A percentile compares a stretch with the other conserved stretches of the same genome.
phyloP scores from a whole-genome alignment of 1,284 basidiomycete genomes.

The Leccinum insolens region DNA sequence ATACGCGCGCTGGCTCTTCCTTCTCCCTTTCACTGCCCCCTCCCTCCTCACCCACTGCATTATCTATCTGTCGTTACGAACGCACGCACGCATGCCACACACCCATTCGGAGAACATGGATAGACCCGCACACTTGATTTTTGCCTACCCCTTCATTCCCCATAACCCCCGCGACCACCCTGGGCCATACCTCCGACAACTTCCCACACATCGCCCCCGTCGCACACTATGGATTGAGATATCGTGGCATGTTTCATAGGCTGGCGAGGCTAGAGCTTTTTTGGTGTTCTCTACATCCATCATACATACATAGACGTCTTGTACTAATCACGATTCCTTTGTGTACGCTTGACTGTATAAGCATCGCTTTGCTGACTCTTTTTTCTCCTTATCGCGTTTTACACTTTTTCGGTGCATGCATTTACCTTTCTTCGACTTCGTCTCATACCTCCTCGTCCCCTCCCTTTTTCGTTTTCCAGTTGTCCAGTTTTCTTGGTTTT shows the following conservation, averaged over 20 bases:
- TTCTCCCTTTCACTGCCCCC: conserved; percentile 7
- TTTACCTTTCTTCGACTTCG: background rate
- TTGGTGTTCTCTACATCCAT: background rate
- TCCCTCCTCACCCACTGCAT: conserved; percentile 8
- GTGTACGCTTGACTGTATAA: background rate
- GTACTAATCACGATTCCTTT: background rate
- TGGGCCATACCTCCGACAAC: background rate
- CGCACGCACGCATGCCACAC: background rate
- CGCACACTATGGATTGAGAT: background rate
- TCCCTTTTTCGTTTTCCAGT: background rate
- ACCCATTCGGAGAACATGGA: background rate
- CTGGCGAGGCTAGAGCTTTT: background rate
- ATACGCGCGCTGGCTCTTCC: conserved; percentile 9
- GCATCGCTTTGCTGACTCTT: background rate
- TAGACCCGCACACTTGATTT: background rate
- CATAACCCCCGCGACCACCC: background rate
- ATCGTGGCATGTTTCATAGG: background rate
- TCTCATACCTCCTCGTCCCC: background rate
- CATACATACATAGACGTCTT: background rate
- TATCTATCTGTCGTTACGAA: conserved; percentile 20
- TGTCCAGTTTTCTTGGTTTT: background rate
- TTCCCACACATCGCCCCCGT: background rate
- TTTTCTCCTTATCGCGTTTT: background rate
- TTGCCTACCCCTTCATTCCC: background rate
- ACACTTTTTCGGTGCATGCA: background rate